Base-by-base conservation (phyloP, 2,329 filamentous ascomycete genomes). In the Penicillium frequentans region DNA sequence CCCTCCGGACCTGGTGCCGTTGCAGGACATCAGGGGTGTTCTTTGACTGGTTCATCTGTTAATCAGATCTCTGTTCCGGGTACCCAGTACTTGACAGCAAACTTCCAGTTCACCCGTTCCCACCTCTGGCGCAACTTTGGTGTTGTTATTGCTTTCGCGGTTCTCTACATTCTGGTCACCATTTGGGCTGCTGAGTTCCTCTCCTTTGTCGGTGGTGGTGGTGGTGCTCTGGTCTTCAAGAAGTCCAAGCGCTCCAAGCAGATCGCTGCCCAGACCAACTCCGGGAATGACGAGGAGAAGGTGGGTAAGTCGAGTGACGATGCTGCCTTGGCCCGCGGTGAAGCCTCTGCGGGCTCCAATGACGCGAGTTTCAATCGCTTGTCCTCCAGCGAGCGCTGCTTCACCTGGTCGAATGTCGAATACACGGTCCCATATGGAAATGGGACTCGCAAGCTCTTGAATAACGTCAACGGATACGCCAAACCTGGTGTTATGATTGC, bases 401-500 rank as follows among this genome's bases (percentile, higher is more conserved):
- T 91, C 71, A 91, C 88, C 4, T 91, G 87, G 86, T 79, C 82
- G 39, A 79, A 91, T 63, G 80, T 91, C 26, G 80, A 87, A 48
- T 93, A 91, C 69, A 89, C 85, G 0, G 88, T 93, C 1, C 88
- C 88, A 0, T 88, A 88, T 59, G 79, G 85, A 43, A 85, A 85
- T 46, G 81, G 81, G 54, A 77, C 85, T 51, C 81, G 84, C 37
- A 82, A 85, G 69, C 78, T 90, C 1, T 77, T 91, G 48, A 88
- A 90, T 66, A 81, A 86, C 5, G 84, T 95, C 57, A 87, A 81
- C 56, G 91, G 91, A 1, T 93, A 90, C 64, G 90, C 86, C 1
- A 92, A 91, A 67, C 91, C 91, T 1, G 90, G 91, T 19, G 75
- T 89, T 19, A 87, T 96, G 83, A 86, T 91, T 44, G 91, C 91